Evolutionary conservation across 805 yeast genomes (phyloP).

Genomic region (Torulaspora delbrueckii): DNA sequence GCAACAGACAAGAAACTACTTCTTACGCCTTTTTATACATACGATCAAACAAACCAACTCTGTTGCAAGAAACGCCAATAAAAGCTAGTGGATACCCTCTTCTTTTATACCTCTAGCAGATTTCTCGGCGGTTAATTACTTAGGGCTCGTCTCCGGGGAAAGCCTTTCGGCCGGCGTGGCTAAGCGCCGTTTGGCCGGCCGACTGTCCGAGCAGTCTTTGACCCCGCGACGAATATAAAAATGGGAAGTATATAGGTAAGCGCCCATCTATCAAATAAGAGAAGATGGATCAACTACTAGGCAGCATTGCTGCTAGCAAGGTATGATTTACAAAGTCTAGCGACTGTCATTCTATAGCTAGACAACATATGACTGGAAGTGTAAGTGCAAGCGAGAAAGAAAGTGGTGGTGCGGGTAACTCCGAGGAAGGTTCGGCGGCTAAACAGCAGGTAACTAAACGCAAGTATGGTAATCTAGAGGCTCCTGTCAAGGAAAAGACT

Average conservation of each 20-base stretch:
- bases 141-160: neutral
- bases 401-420: neutral
- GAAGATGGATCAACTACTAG: neutral
- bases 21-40: no score
- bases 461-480: constrained; percentile 20
- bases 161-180: neutral
- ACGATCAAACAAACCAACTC: no score
- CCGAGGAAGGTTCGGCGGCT: neutral
- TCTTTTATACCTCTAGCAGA: no score
- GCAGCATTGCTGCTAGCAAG: neutral
- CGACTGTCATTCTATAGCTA: no score
- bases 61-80: no score
- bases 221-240: neutral
- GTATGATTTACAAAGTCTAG: neutral
- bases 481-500: constrained; percentile 22
- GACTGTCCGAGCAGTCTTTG: neutral
- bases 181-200: neutral
- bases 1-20: no score
- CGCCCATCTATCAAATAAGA: neutral
- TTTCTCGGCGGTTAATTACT: neutral
- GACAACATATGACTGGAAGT: neutral
- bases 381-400: no score
- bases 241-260: neutral
- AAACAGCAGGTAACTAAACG: constrained; percentile 9
- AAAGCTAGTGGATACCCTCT: no score